These are phyloP conservation scores for Talaromyces sp. DNA, from an alignment of 2,329 filamentous ascomycete genomes.

Conservation along the genomic window DNA sequence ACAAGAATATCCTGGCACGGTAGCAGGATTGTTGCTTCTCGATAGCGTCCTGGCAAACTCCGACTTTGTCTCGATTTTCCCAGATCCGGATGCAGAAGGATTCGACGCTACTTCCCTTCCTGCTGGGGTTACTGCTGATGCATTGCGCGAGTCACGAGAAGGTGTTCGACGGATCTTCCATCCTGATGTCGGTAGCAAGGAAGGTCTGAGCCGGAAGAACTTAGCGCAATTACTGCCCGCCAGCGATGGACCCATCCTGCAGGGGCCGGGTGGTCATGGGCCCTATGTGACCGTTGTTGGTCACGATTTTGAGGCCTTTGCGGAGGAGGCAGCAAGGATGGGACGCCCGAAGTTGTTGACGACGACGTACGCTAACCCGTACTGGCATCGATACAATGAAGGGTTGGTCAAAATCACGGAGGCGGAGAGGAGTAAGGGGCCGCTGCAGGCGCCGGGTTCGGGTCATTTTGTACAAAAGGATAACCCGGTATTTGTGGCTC, in stretches of 20 bases:
- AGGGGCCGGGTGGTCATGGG: constrained; percentile 33
- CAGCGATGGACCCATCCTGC: constrained; percentile 44
- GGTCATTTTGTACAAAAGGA: constrained; percentile 60
- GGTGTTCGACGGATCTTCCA: constrained; percentile 47
- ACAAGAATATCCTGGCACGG: constrained; percentile 45
- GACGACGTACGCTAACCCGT: constrained; percentile 54
- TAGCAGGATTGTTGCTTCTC: constrained; percentile 52
- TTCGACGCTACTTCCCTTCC: constrained; percentile 49
- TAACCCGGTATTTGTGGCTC: constrained; percentile 49
- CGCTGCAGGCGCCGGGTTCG: constrained; percentile 49
- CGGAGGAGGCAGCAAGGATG: constrained; percentile 44
- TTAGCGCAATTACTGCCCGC: constrained; percentile 47
- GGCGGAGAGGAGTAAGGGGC: constrained; percentile 42
- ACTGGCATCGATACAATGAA: constrained; percentile 56
- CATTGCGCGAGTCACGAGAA: constrained; percentile 36
- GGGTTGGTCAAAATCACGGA: constrained; percentile 49
- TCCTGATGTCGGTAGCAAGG: constrained; percentile 51
- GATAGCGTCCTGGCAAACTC: constrained; percentile 60
- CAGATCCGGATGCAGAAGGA: constrained; percentile 51
- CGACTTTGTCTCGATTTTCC: constrained; percentile 56
- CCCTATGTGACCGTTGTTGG: constrained; percentile 54
- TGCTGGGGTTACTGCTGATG: constrained; percentile 35
- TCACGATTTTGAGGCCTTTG: constrained; percentile 56
- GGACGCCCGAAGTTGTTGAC: constrained; percentile 42
- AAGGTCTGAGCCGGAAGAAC: constrained; percentile 52